Evolutionary conservation across 805 yeast genomes (phyloP).

Genomic region (Wilhelminamyces savonicus): DNA sequence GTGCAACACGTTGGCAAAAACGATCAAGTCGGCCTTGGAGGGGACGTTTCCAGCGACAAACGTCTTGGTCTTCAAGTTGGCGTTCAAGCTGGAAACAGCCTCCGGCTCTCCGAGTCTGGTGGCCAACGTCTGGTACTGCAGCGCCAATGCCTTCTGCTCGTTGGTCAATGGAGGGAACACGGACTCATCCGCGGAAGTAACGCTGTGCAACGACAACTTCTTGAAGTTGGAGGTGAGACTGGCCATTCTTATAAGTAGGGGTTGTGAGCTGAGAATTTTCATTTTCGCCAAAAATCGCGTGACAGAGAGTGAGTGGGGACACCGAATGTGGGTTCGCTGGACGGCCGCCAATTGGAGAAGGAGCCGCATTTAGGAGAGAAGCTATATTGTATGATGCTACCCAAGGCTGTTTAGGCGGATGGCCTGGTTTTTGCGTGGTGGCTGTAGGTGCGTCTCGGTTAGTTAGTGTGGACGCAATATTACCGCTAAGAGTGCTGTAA

Average conservation of each 20-base stretch:
- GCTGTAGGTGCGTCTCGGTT: no score
- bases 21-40: constrained; percentile 63
- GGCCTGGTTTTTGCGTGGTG: no score
- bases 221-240: constrained; percentile 21
- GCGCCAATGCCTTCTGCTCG: constrained; percentile 61
- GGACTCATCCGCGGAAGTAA: constrained; percentile 7
- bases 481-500: no score
- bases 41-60: constrained; percentile 66
- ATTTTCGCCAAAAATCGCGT: background rate
- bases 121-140: constrained; percentile 79
- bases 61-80: constrained; percentile 60
- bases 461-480: no score
- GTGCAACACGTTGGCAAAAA: constrained; percentile 63
- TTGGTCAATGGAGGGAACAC: constrained; percentile 23
- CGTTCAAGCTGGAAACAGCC: constrained; percentile 48
- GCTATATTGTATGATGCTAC: no score
- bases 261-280: constrained; percentile 4
- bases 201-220: constrained; percentile 4
- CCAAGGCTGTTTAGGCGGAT: no score
- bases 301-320: no score
- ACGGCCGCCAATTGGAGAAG: no score
- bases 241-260: constrained; percentile 18
- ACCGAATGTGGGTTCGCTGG: no score
- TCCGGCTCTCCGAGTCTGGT: constrained; percentile 46
- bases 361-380: no score